Evolutionary conservation across 768 basidiomycete species (phyloP).

Genomic region (Agrocybe praecox): DNA sequence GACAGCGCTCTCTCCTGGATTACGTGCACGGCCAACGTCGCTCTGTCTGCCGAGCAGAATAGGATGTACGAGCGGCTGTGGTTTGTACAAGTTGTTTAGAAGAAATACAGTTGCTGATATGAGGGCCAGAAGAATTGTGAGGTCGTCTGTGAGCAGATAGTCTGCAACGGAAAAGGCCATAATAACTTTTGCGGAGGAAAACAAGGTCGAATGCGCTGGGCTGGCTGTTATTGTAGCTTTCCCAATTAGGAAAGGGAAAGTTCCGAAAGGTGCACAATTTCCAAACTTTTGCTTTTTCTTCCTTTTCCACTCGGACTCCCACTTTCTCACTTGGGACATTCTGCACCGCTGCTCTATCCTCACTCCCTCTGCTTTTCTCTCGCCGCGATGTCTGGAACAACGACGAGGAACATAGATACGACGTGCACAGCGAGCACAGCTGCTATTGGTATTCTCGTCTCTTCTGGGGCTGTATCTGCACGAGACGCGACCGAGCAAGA

Average conservation of each 20-base stretch:
- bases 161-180: constrained; percentile 28
- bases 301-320: background rate
- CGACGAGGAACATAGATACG: no score
- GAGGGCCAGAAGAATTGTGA: constrained; percentile 76
- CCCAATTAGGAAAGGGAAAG: constrained; percentile 2
- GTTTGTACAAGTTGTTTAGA: constrained; percentile 76
- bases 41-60: constrained; percentile 91
- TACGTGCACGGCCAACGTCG: constrained; percentile 81
- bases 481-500: no score
- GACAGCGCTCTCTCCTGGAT: constrained; percentile 80
- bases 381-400: no score
- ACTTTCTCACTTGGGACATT: background rate
- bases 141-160: constrained; percentile 74
- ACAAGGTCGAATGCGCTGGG: background rate
- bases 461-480: no score
- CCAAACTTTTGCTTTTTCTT: background rate
- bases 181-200: background rate
- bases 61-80: constrained; percentile 89
- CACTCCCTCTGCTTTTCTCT: background rate
- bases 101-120: constrained; percentile 78
- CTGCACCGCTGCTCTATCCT: background rate
- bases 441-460: no score
- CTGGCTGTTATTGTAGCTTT: background rate
- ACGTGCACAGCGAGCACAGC: no score
- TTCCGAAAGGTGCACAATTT: background rate